These are phyloP conservation scores for Neurospora tetrasperma DNA, from an alignment of 495 filamentous ascomycete genomes.

Conservation along the genomic window DNA sequence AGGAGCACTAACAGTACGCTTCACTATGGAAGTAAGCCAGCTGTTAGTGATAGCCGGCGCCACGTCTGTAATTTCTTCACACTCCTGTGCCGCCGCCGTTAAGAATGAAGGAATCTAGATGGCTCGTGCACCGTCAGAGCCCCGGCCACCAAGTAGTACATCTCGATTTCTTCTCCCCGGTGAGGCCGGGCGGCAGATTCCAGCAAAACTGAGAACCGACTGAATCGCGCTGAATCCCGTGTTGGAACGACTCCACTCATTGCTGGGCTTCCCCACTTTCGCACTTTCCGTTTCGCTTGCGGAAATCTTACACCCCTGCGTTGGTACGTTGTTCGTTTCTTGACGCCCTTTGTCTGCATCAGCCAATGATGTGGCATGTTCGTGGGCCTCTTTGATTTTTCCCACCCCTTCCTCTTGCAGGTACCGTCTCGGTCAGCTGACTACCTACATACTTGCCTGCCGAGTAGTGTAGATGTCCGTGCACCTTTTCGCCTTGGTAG, in stretches of 20 bases:
- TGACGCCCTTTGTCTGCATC: background rate
- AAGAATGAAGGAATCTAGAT: background rate
- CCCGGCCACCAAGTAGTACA: background rate
- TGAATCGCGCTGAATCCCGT: background rate
- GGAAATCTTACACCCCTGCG: background rate
- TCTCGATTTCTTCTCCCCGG: conserved; percentile 4
- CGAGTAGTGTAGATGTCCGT: background rate
- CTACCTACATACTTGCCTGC: background rate
- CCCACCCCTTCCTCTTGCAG: background rate
- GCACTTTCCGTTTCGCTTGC: background rate
- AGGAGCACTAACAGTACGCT: background rate
- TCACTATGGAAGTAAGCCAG: background rate
- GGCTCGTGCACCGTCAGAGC: background rate
- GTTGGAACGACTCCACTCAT: background rate
- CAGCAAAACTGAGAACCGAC: background rate
- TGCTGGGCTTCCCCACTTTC: background rate
- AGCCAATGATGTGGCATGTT: background rate
- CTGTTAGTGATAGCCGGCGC: background rate
- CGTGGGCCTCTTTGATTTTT: background rate
- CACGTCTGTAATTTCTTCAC: background rate
- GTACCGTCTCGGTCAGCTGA: background rate
- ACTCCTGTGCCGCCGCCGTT: conserved; percentile 6
- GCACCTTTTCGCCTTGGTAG: background rate
- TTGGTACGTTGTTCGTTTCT: background rate
- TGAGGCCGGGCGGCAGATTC: conserved; percentile 11